Conservation (phyloP, 2,329 filamentous ascomycete genomes). For the Annulohypoxylon truncatum region DNA sequence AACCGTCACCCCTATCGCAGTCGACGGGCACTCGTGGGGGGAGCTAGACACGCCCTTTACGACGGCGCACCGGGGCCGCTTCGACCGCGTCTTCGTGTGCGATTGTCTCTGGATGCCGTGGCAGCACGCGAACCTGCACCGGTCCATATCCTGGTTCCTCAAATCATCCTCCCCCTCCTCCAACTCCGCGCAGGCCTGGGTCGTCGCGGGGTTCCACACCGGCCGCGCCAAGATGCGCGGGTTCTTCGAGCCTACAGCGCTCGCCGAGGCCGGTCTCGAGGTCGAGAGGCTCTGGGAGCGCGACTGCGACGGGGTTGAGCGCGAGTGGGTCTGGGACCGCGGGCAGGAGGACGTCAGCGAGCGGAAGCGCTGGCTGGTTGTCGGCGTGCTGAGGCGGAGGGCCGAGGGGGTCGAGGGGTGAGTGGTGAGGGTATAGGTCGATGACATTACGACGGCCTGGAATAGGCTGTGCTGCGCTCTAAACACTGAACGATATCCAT, state of each 20-base stretch:
- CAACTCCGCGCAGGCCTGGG: conserved; percentile 64
- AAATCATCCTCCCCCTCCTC: conserved; percentile 33
- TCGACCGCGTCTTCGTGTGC: conserved; percentile 73
- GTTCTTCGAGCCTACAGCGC: conserved; percentile 67
- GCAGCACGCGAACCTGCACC: conserved; percentile 74
- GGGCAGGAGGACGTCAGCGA: conserved; percentile 70
- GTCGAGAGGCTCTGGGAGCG: conserved; percentile 76
- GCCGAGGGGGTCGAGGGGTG: neutral
- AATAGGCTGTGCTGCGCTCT: too few species aligned
- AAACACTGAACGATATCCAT: too few species aligned
- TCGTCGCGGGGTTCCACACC: conserved; percentile 79
- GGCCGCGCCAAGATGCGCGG: conserved; percentile 72
- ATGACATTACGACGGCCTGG: neutral
- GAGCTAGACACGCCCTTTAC: conserved; percentile 55
- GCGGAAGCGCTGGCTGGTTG: conserved; percentile 77
- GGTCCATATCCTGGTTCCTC: conserved; percentile 73
- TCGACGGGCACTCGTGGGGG: conserved; percentile 75
- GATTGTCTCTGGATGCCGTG: conserved; percentile 82
- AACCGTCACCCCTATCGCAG: conserved; percentile 50
- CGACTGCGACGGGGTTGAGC: conserved; percentile 71
- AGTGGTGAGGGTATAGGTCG: neutral
- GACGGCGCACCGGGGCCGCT: conserved; percentile 52
- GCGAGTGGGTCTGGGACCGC: conserved; percentile 70
- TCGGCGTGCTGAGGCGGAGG: conserved; percentile 63
- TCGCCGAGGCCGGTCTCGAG: conserved; percentile 64